These are phyloP conservation scores for Coemansia sp. DNA, from an alignment of 192 early-diverging fungal species.

Conservation along the genomic window DNA sequence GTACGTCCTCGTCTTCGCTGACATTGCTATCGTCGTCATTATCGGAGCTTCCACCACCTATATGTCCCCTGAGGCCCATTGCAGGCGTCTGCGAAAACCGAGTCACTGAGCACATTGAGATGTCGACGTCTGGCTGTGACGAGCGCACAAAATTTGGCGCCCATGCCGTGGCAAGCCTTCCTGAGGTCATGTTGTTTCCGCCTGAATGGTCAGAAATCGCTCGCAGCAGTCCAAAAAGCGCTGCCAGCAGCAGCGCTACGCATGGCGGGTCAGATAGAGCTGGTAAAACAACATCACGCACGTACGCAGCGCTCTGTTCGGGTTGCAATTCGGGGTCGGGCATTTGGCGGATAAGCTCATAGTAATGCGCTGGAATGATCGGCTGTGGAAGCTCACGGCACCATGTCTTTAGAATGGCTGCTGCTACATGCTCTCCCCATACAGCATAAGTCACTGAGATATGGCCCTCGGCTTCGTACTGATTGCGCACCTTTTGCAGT, in stretches of 20 bases:
- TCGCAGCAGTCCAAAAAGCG: slow-evolving; percentile 71
- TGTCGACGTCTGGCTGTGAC: slow-evolving; percentile 52
- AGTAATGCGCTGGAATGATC: slow-evolving; percentile 65
- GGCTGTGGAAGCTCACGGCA: slow-evolving; percentile 80
- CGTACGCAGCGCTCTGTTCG: slow-evolving; percentile 36
- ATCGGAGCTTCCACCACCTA: neutral
- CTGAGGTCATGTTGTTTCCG: slow-evolving; percentile 81
- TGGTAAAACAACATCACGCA: slow-evolving; percentile 47
- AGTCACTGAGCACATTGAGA: slow-evolving; percentile 54
- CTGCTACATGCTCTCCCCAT: slow-evolving; percentile 79
- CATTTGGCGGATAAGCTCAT: slow-evolving; percentile 60
- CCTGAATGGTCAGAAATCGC: slow-evolving; percentile 66
- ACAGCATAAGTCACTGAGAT: slow-evolving; percentile 60
- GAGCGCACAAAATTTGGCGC: slow-evolving; percentile 80
- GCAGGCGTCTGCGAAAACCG: slow-evolving; percentile 30
- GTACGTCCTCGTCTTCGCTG: slow-evolving; percentile 34
- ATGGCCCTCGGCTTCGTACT: slow-evolving; percentile 50
- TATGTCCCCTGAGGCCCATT: neutral
- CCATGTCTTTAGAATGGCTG: slow-evolving; percentile 81
- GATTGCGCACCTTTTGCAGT: slow-evolving; percentile 61
- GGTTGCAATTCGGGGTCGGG: slow-evolving; percentile 35
- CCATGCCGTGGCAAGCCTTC: slow-evolving; percentile 82
- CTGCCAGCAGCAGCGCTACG: slow-evolving; percentile 58
- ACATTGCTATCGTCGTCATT: slow-evolving; percentile 14
- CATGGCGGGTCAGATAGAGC: slow-evolving; percentile 56